Evolutionary conservation across 768 basidiomycete genomes (phyloP).

Genomic region (Clitopilus passeckerianus): DNA sequence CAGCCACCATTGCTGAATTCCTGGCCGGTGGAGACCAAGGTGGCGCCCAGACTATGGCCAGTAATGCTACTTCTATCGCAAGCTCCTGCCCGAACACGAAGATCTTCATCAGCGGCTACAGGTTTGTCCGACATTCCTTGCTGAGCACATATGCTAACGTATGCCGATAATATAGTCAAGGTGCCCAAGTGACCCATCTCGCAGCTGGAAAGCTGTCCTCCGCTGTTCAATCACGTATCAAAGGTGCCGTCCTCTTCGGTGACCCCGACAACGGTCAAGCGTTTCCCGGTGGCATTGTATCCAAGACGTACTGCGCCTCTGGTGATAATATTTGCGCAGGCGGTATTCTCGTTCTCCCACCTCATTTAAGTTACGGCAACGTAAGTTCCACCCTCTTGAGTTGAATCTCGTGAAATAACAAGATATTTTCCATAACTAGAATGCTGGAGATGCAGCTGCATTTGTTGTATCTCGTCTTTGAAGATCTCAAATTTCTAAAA

Average conservation of each 20-base stretch:
- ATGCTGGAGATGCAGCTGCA: conserved; percentile 4
- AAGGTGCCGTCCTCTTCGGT: conserved; percentile 17
- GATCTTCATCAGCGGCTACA: conserved; percentile 29
- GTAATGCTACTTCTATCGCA: conserved; percentile 19
- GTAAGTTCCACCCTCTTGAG: conserved; percentile 4
- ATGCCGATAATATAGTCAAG: conserved; percentile 13
- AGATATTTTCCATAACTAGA: too few species aligned
- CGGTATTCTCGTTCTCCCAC: conserved; percentile 9
- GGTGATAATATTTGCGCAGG: conserved; percentile 17
- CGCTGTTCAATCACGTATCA: conserved; percentile 13
- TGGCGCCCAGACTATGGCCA: conserved; percentile 29
- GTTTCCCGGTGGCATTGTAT: conserved; percentile 12
- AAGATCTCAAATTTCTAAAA: not conserved
- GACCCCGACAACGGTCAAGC: conserved; percentile 17
- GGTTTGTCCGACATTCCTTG: conserved; percentile 10
- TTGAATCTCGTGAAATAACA: too few species aligned
- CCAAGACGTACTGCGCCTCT: conserved; percentile 13
- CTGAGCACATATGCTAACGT: conserved; percentile 1
- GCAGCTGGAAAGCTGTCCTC: conserved; percentile 29
- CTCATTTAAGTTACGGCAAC: conserved; percentile 16
- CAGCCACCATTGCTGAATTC: conserved; percentile 29
- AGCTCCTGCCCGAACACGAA: conserved; percentile 24
- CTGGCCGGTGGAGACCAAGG: conserved; percentile 28
- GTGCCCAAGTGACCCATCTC: conserved; percentile 31
- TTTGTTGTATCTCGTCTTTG: conserved; percentile 6